Percentiles rank a stretch among this genome's conserved stretches.
phyloP scores from a whole-genome alignment of 1,139 yeast species.

The Torulaspora pretoriensis region DNA sequence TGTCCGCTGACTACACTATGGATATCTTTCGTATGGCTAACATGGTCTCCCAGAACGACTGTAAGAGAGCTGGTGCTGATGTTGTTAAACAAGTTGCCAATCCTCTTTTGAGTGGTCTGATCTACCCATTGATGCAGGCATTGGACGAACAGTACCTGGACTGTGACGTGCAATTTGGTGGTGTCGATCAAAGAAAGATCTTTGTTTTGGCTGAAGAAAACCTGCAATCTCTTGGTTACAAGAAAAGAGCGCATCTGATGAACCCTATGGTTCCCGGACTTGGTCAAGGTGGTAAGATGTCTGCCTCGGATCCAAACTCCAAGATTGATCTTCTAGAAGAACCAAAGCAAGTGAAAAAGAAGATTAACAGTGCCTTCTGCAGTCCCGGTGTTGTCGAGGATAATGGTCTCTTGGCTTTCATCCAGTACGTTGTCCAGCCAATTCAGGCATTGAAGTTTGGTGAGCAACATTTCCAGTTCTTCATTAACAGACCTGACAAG shows the following conservation, averaged over 20 bases:
- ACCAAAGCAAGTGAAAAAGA: slow-evolving; percentile 82
- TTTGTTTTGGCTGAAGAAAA: slow-evolving; percentile 96
- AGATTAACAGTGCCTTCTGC: slow-evolving; percentile 88
- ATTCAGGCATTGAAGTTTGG: slow-evolving; percentile 69
- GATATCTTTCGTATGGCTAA: slow-evolving; percentile 84
- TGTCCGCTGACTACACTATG: slow-evolving; percentile 70
- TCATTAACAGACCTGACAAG: slow-evolving; percentile 87
- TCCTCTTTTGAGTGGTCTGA: slow-evolving; percentile 88
- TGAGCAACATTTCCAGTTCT: slow-evolving; percentile 55
- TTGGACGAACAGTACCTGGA: slow-evolving; percentile 88
- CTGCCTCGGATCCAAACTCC: slow-evolving; percentile 97
- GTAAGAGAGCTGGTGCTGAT: slow-evolving; percentile 99
- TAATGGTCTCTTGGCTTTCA: slow-evolving; percentile 83
- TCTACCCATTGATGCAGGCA: slow-evolving; percentile 98
- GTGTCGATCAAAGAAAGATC: slow-evolving; percentile 97
- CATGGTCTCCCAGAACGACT: slow-evolving; percentile 86
- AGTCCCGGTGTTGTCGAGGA: slow-evolving; percentile 91
- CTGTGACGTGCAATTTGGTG: slow-evolving; percentile 96
- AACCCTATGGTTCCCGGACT: slow-evolving; percentile 98
- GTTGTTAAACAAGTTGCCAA: slow-evolving; percentile 96
- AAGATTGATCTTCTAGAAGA: slow-evolving; percentile 90
- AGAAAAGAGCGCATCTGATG: slow-evolving; percentile 97
- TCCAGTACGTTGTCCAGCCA: slow-evolving; percentile 81
- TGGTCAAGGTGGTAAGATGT: slow-evolving; percentile 97
- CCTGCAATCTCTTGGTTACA: slow-evolving; percentile 81